A percentile compares a stretch with the other conserved stretches of the same genome.
phyloP scores from a whole-genome alignment of 2,329 filamentous ascomycete genomes.

The Calonectria honghensis region DNA sequence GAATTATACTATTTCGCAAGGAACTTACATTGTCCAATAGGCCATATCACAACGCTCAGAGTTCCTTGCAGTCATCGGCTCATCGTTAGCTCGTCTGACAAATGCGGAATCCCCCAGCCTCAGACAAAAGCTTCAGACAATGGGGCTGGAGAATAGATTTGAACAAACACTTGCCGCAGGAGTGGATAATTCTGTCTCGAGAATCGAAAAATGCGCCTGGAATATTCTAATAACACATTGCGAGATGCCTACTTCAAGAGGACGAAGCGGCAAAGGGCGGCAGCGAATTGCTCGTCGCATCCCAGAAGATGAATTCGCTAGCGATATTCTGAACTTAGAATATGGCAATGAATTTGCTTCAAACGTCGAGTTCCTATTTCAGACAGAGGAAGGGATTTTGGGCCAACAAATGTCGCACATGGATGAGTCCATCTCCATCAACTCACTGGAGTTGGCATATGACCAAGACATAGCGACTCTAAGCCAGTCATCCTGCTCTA shows the following conservation, averaged over 20 bases:
- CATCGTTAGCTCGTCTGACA: slow-evolving; percentile 58
- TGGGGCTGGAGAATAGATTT: slow-evolving; percentile 4
- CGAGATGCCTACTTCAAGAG: slow-evolving; percentile 39
- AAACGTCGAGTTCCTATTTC: neutral
- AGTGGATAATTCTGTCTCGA: slow-evolving; percentile 7
- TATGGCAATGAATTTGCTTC: neutral
- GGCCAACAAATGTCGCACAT: neutral
- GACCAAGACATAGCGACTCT: neutral
- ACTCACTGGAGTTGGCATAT: neutral
- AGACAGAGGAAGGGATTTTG: neutral
- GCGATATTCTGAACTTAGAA: neutral
- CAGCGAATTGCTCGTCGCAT: neutral
- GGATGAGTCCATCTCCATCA: neutral
- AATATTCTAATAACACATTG: slow-evolving; percentile 49
- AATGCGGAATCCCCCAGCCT: slow-evolving; percentile 60
- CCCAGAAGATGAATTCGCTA: neutral
- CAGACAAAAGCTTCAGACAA: slow-evolving; percentile 53
- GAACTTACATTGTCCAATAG: slow-evolving; percentile 47
- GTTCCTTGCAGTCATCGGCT: slow-evolving; percentile 55
- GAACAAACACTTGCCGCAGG: neutral
- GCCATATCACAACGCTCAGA: slow-evolving; percentile 52
- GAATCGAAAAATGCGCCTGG: slow-evolving; percentile 51
- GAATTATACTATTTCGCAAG: no score
- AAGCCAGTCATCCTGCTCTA: neutral
- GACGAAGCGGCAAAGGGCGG: slow-evolving; percentile 20